phyloP scores from a whole-genome alignment of 257 asterid species.

The Gardenia jasminoides region DNA sequence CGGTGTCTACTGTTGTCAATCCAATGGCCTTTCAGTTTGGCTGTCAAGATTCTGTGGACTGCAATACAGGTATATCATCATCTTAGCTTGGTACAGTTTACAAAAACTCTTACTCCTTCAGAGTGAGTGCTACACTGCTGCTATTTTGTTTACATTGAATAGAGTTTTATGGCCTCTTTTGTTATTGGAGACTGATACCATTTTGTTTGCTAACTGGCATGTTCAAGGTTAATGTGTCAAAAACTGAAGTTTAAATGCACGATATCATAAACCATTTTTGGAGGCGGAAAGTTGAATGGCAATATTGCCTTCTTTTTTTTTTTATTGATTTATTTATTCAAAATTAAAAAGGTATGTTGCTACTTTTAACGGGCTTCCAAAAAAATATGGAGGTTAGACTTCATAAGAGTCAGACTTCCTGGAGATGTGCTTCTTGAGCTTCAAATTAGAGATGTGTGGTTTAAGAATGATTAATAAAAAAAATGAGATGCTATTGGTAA shows the following conservation, averaged over 20 bases:
- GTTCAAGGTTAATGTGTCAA: background rate
- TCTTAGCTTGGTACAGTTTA: background rate
- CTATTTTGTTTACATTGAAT: background rate
- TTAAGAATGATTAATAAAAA: background rate
- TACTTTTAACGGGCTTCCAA: too few relatives aligned
- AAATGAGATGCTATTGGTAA: background rate
- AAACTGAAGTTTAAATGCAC: background rate
- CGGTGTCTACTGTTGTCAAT: slow-evolving; percentile 6
- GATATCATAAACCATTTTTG: background rate
- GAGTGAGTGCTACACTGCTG: background rate
- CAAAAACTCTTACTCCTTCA: background rate
- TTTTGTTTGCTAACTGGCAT: background rate
- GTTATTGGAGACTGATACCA: background rate
- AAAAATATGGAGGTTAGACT: too few relatives aligned
- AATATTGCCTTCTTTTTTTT: too few relatives aligned
- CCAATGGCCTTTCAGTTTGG: slow-evolving; percentile 16
- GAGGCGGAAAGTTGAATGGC: background rate
- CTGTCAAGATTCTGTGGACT: slow-evolving; percentile 25
- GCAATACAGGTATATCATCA: slow-evolving; percentile 42
- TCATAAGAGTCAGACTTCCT: too few relatives aligned
- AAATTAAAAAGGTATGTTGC: too few relatives aligned
- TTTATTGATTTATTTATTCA: too few relatives aligned
- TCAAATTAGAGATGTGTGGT: background rate
- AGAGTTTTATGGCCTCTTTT: background rate
- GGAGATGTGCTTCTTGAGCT: background rate